Percentiles rank a stretch among this genome's conserved stretches.
Conservation (phyloP, 306 rosid species). For the Crotalaria pallida region DNA sequence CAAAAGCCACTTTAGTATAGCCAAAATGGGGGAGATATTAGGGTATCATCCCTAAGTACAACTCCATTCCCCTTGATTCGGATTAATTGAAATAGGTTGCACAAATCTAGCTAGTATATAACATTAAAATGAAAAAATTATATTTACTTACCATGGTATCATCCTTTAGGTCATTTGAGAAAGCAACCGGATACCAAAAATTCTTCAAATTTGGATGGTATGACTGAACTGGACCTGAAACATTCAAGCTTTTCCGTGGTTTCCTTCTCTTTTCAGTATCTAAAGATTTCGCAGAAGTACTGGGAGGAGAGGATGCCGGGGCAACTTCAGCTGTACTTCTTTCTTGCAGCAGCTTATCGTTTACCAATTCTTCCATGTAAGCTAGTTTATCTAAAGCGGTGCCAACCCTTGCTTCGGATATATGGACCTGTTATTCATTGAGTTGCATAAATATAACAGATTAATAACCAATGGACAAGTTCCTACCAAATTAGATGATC, state of each 20-base stretch:
- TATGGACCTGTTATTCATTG: conserved; percentile 73
- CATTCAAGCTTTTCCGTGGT: conserved; percentile 56
- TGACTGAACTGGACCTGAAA: conserved; percentile 87
- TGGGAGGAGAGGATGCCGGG: conserved; percentile 46
- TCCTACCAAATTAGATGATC: background rate
- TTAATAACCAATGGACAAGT: background rate
- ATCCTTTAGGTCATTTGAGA: conserved; percentile 64
- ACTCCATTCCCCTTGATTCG: background rate
- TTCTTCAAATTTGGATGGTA: conserved; percentile 89
- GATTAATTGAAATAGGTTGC: background rate
- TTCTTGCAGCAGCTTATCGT: conserved; percentile 69
- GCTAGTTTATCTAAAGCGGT: conserved; percentile 97
- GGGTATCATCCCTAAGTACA: background rate
- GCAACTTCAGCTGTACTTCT: conserved; percentile 41
- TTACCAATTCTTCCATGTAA: conserved; percentile 93
- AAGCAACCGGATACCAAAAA: conserved; percentile 97
- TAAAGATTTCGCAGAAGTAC: conserved; percentile 44
- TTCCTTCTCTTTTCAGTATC: conserved; percentile 28
- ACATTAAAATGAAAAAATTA: background rate
- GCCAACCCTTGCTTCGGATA: conserved; percentile 86
- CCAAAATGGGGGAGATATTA: background rate
- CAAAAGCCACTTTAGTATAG: background rate
- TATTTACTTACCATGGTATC: conserved; percentile 74
- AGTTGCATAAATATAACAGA: conserved; percentile 8
- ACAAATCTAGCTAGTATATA: background rate